Percentiles rank a stretch among this genome's conserved stretches.
Evolutionary conservation across 1,284 basidiomycete genomes (phyloP).

Genomic region (Irpex rosettiformis): DNA sequence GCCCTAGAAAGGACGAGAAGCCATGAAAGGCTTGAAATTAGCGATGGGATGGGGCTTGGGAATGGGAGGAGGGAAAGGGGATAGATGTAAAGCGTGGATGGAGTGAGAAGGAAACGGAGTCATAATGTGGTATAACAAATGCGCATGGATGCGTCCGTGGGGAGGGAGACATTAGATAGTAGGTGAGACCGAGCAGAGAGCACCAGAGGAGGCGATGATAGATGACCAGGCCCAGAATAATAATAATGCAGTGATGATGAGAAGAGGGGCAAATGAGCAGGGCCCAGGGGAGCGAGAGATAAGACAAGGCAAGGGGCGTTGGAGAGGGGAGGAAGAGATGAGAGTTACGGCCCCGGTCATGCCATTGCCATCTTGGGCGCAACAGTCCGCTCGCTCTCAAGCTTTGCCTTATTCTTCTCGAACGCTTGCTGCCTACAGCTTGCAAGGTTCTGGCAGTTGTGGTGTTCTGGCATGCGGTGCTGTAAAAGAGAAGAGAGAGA

Average conservation of each 20-base stretch:
- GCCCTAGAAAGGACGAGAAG: background rate
- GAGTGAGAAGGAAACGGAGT: background rate
- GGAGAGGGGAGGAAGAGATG: constrained; percentile 15
- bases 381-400: constrained; percentile 84
- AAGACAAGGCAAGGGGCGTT: background rate
- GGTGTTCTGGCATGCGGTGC: constrained; percentile 84
- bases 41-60: background rate
- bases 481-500: constrained; percentile 28
- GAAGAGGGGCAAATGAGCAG: background rate
- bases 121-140: constrained; percentile 2
- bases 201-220: constrained; percentile 1
- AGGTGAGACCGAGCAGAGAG: background rate
- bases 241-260: background rate
- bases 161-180: constrained; percentile 1
- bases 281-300: background rate
- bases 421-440: constrained; percentile 83
- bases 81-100: background rate
- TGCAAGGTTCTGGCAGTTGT: constrained; percentile 74
- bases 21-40: background rate
- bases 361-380: constrained; percentile 80
- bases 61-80: background rate
- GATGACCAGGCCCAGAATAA: background rate
- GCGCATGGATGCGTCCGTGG: constrained; percentile 2
- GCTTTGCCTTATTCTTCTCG: constrained; percentile 79
- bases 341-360: constrained; percentile 34